phyloP scores from a whole-genome alignment of 2,329 filamentous ascomycete species.

The Hymenoscyphus linearis region DNA sequence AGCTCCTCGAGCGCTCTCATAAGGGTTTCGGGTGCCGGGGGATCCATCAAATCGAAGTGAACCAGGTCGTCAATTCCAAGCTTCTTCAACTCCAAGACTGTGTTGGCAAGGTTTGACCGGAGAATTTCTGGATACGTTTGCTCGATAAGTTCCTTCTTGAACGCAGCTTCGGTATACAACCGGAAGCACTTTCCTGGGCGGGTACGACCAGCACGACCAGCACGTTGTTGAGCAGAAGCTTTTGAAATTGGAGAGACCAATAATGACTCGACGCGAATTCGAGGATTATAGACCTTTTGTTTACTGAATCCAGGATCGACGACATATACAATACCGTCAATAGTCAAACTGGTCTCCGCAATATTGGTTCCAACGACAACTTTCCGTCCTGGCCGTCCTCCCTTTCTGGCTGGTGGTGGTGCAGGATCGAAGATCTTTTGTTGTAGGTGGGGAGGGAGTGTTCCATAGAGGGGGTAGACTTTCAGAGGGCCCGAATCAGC shows the following conservation, averaged over 20 bases:
- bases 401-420: constrained; percentile 64
- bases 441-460: constrained; percentile 85
- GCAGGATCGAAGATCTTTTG: constrained; percentile 93
- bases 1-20: constrained; percentile 97
- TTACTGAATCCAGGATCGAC: constrained; percentile 99
- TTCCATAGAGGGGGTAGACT: constrained; percentile 92
- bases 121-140: constrained; percentile 96
- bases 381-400: constrained; percentile 86
- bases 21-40: constrained; percentile 93
- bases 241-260: constrained; percentile 98
- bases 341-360: constrained; percentile 94
- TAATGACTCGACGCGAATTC: constrained; percentile 91
- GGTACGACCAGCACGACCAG: constrained; percentile 98
- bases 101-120: constrained; percentile 89
- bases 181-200: constrained; percentile 98
- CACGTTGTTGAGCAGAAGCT: constrained; percentile 92
- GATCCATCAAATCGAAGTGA: constrained; percentile 98
- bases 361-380: constrained; percentile 96
- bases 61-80: constrained; percentile 92
- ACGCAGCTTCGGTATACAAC: constrained; percentile 89
- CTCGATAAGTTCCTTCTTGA: constrained; percentile 97
- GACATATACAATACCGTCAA: constrained; percentile 97
- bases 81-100: constrained; percentile 95
- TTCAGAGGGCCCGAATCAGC: constrained; percentile 84
- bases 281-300: constrained; percentile 98